phyloP scores from a whole-genome alignment of 345 rosid species.

The Cardiospermum halicacabum region DNA sequence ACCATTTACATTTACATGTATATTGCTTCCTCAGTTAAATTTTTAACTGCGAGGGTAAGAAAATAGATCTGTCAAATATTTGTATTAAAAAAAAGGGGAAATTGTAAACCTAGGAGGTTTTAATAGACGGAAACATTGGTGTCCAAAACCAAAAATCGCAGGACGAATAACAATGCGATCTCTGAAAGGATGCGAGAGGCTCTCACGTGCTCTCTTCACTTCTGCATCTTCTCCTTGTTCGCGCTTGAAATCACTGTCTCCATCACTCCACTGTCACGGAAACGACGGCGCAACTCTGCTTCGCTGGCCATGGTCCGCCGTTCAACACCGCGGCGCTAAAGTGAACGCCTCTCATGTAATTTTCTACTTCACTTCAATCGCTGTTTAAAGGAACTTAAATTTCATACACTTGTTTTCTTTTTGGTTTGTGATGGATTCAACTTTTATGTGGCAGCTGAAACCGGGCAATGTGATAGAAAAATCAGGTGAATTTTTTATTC shows the following conservation, averaged over 20 bases:
- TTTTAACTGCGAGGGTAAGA: too few relatives aligned
- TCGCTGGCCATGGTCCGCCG: slow-evolving; percentile 47
- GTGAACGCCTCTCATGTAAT: slow-evolving; percentile 73
- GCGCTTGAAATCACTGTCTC: slow-evolving; percentile 13
- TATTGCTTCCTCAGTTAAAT: too few relatives aligned
- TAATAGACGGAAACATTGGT: too few relatives aligned
- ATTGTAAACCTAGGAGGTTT: too few relatives aligned
- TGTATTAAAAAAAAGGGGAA: too few relatives aligned
- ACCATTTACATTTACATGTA: too few relatives aligned
- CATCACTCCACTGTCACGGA: slow-evolving; percentile 12
- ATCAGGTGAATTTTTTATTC: slow-evolving; percentile 45
- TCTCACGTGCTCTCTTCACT: slow-evolving; percentile 27
- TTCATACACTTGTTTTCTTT: background rate
- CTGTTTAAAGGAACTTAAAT: background rate
- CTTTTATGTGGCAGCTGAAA: slow-evolving; percentile 52
- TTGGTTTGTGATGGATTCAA: background rate
- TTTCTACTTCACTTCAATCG: background rate
- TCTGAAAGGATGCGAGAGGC: slow-evolving; percentile 24
- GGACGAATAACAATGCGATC: slow-evolving; percentile 21
- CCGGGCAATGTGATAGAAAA: slow-evolving; percentile 85
- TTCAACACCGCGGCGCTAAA: slow-evolving; percentile 67
- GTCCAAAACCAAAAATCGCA: background rate
- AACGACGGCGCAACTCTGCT: slow-evolving; percentile 16
- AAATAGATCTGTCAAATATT: too few relatives aligned
- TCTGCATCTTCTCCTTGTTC: slow-evolving; percentile 20